Evolutionary conservation across 345 rosid genomes (phyloP), one percentile per base, ranked within the genome.

Genomic region (Eucalyptus erythrocorys): DNA sequence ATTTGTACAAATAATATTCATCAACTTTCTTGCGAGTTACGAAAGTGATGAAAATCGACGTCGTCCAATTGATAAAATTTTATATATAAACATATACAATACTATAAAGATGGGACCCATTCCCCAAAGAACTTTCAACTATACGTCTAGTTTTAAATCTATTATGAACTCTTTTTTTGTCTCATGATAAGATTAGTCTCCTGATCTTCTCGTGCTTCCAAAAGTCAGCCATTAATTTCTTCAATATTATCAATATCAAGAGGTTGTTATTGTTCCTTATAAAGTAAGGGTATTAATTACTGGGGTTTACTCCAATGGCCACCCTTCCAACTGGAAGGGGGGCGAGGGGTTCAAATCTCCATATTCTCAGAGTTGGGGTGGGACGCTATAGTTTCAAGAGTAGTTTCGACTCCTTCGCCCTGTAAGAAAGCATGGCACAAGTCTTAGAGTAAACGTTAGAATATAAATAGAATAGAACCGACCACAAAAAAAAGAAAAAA

Each of bases 1-100:
- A 21, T 42, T 10, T 11, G 27, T 19, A 2, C n/a, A 10, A 71
- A 19, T 42, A 71, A 19, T 19, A 37, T 10, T 37, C 8, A 7
- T 71, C 27, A 2, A 6, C 24, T 37, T 37, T 10, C 45, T 19
- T 7, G 3, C 45, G 1, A 0, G 80, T 0, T 8, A 17, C 24
- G 43, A 9, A 16, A 8, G 27, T 24, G 59, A 53, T 53, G 24
- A 53, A 21, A 27, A 1, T 26, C 1, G 66, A 59, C 3, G 3
- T 59, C 0, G 3, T 27, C 32, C 68, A 11, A 59, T 26, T 0
- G 15, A 26, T 55, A 10, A 55, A 4, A 24, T 55, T 55, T 55
- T 55, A 55, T 55, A 4, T 26, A 55, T 24, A n/a, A n/a, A 24
- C 61, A 55, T 26, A 24, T 55, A 55, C 21, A 5, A 7, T 51